These are phyloP conservation scores for Podila verticillata DNA, from an alignment of 192 early-diverging fungal species.

Conservation along the genomic window DNA sequence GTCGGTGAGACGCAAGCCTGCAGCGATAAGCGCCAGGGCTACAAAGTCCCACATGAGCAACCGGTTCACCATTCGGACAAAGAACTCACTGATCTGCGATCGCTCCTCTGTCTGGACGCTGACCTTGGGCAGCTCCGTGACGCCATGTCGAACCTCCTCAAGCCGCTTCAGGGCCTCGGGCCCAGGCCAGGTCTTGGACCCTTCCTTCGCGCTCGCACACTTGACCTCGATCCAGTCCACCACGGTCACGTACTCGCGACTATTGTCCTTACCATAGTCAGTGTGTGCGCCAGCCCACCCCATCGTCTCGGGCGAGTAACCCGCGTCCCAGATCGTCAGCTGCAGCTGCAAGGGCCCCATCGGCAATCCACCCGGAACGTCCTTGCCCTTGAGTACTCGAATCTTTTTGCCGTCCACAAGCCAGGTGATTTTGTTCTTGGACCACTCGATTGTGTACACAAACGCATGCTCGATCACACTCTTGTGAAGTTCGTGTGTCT, in stretches of 20 bases:
- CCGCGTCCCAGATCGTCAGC: conserved; percentile 42
- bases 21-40: neutral
- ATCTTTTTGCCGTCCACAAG: conserved; percentile 44
- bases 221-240: conserved; percentile 40
- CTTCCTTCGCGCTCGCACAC: conserved; percentile 18
- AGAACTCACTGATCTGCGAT: neutral
- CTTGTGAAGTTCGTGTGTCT: conserved; percentile 25
- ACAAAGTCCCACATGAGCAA: neutral
- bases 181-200: conserved; percentile 30
- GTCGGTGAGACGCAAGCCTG: too few relatives aligned
- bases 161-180: conserved; percentile 6
- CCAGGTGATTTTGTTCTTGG: conserved; percentile 31
- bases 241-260: conserved; percentile 18
- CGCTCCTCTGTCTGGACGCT: conserved; percentile 2
- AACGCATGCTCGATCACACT: conserved; percentile 11
- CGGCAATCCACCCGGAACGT: conserved; percentile 16
- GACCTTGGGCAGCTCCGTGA: neutral
- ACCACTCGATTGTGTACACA: conserved; percentile 56
- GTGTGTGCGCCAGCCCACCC: conserved; percentile 35
- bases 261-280: conserved; percentile 29
- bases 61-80: neutral
- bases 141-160: neutral
- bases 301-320: conserved; percentile 14
- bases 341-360: conserved; percentile 29
- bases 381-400: conserved; percentile 35